These are phyloP conservation scores for Bauhinia variegata DNA, from an alignment of 306 rosid genomes.

Conservation along the genomic window DNA sequence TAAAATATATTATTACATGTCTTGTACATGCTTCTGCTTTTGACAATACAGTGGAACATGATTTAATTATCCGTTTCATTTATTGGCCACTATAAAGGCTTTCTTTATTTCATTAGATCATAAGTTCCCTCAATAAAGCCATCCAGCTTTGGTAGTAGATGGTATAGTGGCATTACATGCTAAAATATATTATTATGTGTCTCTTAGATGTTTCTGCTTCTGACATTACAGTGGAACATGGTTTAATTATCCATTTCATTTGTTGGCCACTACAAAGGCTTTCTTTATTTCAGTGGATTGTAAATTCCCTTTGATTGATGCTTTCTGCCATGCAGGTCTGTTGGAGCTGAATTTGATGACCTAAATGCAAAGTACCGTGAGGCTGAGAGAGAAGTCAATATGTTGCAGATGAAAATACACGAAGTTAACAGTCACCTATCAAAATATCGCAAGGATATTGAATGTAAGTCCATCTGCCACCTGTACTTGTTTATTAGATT, in stretches of 20 bases:
- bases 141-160: not conserved
- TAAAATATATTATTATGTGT: constrained; percentile 5
- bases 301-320: constrained; percentile 29
- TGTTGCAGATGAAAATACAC: constrained; percentile 73
- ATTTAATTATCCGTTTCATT: not conserved
- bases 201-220: constrained; percentile 15
- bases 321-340: constrained; percentile 50
- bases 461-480: constrained; percentile 60
- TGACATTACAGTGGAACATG: constrained; percentile 10
- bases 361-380: constrained; percentile 69
- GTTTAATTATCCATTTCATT: not conserved
- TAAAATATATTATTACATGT: constrained; percentile 3
- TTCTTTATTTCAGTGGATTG: constrained; percentile 9
- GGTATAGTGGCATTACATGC: not conserved
- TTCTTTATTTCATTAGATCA: constrained; percentile 8
- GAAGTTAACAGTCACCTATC: constrained; percentile 66
- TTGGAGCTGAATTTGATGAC: constrained; percentile 71
- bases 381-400: constrained; percentile 83
- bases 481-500: constrained; percentile 3
- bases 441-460: constrained; percentile 76
- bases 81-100: not conserved
- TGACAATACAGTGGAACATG: constrained; percentile 10
- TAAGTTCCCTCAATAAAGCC: constrained; percentile 5
- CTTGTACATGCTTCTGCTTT: constrained; percentile 17
- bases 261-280: not conserved